Conservation (phyloP, 805 yeast genomes). For the Sugiyamaella smithiae region DNA sequence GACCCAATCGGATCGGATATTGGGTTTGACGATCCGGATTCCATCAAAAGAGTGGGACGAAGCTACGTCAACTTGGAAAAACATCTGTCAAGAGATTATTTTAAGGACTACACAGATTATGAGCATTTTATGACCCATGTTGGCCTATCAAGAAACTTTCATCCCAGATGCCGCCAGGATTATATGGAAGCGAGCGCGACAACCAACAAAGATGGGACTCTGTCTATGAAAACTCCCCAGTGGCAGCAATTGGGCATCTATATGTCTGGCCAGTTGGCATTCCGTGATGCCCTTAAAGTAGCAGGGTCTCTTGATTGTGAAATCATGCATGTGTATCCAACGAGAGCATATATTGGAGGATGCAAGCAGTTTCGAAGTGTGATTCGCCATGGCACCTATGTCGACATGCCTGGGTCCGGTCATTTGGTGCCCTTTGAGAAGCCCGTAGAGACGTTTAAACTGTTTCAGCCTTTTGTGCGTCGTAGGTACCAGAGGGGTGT, state of each 20-base stretch:
- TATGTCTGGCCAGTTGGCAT: slow-evolving; percentile 28
- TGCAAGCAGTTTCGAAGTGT: slow-evolving; percentile 31
- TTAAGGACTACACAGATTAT: slow-evolving; percentile 43
- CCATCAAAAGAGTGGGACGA: slow-evolving; percentile 22
- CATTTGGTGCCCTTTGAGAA: slow-evolving; percentile 51
- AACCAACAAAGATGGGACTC: slow-evolving; percentile 36
- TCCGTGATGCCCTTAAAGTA: slow-evolving; percentile 34
- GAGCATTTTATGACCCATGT: slow-evolving; percentile 39
- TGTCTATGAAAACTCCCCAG: slow-evolving; percentile 40
- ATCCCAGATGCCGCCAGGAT: slow-evolving; percentile 44
- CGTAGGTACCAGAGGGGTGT: slow-evolving; percentile 7
- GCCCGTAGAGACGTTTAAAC: slow-evolving; percentile 42
- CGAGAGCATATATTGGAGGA: slow-evolving; percentile 28
- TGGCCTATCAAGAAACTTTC: slow-evolving; percentile 45
- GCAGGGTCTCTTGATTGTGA: slow-evolving; percentile 40
- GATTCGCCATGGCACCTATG: slow-evolving; percentile 37
- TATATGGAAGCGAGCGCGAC: slow-evolving; percentile 41
- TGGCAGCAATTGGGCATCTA: slow-evolving; percentile 53
- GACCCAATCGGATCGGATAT: slow-evolving; percentile 55
- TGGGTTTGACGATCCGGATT: neutral
- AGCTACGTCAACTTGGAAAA: slow-evolving; percentile 13
- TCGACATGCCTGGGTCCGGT: slow-evolving; percentile 44
- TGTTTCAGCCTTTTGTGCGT: slow-evolving; percentile 20
- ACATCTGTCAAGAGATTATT: slow-evolving; percentile 37
- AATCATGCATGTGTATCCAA: slow-evolving; percentile 52